Evolutionary conservation across 345 rosid species (phyloP), one percentile per base, ranked within the genome.

Genomic region (Ailanthus altissimus): DNA sequence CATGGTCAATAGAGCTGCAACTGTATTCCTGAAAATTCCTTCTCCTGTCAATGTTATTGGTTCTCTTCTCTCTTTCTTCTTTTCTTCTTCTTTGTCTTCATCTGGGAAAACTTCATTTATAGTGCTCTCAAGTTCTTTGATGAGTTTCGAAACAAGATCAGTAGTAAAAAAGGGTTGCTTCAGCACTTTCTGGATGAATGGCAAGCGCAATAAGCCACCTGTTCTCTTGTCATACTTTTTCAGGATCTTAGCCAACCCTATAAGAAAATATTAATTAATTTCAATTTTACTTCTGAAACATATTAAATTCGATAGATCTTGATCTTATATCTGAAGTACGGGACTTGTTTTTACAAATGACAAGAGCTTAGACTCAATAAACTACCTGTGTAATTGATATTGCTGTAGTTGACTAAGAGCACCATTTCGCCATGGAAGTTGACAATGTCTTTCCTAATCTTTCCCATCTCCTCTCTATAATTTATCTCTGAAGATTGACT

Each of bases 341-440:
- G 9, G 12, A 21, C 1, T 20, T 56, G 8, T 10, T 10, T n/a
- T 56, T n/a, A 56, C 21, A 21, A 56, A n/a, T n/a, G 25, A 25
- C 60, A 56, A 56, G 60, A 53, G 23, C 54, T 50, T 18, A 53
- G 23, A 2, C 6, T 53, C 7, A 6, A 53, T 5, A 53, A 10
- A 5, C n/a, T 54, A 90, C 93, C 95, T 82, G 95, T 94, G 88
- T 91, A 94, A 75, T 93, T 94, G 79, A 94, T 80, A 72, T 87
- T 91, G 88, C 97, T 94, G 81, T 94, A 94, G 80, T 93, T 89
- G 59, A 85, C 89, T 5, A 94, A 77, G 49, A 94, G 90, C 69
- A 94, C 97, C 97, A 94, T 94, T 80, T 94, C 97, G 5, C 97
- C 98, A 14, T 93, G 98, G 85, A 94, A 93, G 82, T 94, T 81